Base-by-base conservation (phyloP, 305 asterid genomes). In the Solanum aculeatissimum region DNA sequence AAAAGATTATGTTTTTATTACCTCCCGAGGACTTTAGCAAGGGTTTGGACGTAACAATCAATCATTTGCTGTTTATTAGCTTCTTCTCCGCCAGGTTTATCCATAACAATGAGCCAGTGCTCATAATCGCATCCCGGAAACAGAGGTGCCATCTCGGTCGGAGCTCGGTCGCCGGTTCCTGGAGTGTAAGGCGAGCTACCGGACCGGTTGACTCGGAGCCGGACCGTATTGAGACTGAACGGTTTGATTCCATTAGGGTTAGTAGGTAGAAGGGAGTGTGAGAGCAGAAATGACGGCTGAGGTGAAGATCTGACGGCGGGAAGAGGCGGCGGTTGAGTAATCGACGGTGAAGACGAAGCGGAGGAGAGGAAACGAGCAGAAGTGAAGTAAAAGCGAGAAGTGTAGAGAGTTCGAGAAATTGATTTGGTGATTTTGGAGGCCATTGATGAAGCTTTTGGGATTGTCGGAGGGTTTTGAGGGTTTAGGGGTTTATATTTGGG, bases 11-110 rank as follows among this genome's bases (percentile, higher is more conserved):
- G 68, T 62, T 63, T 43, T 3, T 6, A 81, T 54, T 74, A 81
- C 88, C 88, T 86, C 51, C 87, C 87, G 4, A 87, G 80, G 81
- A 84, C 89, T 81, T 81, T 84, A 80, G 87, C 87, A 2, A 87
- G 82, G 55, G 87, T 87, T 84, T 87, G 58, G 68, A 87, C 10
- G n/a, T 82, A 87, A 19, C 85, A 82, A 43, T 87, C 85, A 55
- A 86, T 86, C 88, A 86, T 86, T 21, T 86, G 88, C 25, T 83
- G 75, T 54, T 85, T 82, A 32, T 54, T 25, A n/a, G 87, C 84
- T 51, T 82, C 87, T 53, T 75, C 87, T 16, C 83, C 87, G 1
- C 83, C 83, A 12, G 89, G 87, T 47, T 80, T 80, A 43, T 81
- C 83, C 87, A 87, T 81, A 21, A 84, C 85, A 72, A 87, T 85